These are phyloP conservation scores for Sporothrix phasma DNA, from an alignment of 2,329 filamentous ascomycete species.

Conservation along the genomic window DNA sequence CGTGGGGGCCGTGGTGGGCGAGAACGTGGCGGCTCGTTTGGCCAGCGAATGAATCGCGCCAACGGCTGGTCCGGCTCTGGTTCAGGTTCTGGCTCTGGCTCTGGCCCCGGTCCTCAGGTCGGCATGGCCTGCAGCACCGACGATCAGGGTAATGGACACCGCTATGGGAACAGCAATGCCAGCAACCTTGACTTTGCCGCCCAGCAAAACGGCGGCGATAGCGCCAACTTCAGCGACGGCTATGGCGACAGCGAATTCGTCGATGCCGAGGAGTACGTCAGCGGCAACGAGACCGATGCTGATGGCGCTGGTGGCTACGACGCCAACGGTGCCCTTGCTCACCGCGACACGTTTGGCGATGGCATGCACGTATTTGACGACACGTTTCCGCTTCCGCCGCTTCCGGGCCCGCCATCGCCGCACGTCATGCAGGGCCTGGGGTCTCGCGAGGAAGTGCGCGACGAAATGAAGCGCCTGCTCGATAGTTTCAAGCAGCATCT, in stretches of 20 bases:
- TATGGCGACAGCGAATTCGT: not conserved
- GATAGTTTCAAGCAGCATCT: conserved; percentile 28
- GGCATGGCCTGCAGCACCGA: conserved; percentile 12
- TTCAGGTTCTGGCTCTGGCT: not conserved
- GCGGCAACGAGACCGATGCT: not conserved
- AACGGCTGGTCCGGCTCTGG: conserved; percentile 6
- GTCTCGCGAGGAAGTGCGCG: conserved; percentile 26
- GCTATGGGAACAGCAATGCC: not conserved
- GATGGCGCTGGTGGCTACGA: not conserved
- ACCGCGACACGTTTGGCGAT: not conserved
- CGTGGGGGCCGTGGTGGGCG: not conserved
- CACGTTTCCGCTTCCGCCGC: conserved; percentile 13
- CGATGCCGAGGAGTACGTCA: not conserved
- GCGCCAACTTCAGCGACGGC: not conserved
- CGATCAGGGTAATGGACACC: not conserved
- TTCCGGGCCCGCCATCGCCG: conserved; percentile 30
- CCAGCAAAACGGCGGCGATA: not conserved
- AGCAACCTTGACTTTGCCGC: not conserved
- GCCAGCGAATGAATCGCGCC: conserved; percentile 4
- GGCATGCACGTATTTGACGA: not conserved
- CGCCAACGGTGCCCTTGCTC: too few relatives aligned
- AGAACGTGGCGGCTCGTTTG: conserved; percentile 10
- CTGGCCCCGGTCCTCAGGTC: not conserved
- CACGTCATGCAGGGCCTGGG: conserved; percentile 37
- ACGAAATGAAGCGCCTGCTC: conserved; percentile 33